Evolutionary conservation across 352 stramenopile genomes (phyloP).

Genomic region (Elongisporangium prolatum): DNA sequence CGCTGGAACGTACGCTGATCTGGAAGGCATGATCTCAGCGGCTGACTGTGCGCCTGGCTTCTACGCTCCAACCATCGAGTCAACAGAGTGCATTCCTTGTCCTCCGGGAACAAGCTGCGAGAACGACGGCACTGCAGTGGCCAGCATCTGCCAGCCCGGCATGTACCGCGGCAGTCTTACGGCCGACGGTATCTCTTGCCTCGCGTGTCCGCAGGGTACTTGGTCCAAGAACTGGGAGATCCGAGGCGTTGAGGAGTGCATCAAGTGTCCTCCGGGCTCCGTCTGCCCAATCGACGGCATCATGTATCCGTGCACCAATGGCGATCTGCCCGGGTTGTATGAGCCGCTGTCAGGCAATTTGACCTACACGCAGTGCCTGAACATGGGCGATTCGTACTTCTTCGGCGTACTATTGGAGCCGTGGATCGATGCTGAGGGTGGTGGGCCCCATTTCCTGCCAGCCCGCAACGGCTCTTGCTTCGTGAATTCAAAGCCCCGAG

Average conservation of each 20-base stretch:
- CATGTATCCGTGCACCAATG: conserved; percentile 88
- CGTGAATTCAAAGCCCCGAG: conserved; percentile 85
- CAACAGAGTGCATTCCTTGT: conserved; percentile 88
- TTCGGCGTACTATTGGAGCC: conserved; percentile 93
- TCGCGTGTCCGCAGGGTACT: conserved; percentile 90
- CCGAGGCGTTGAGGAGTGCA: conserved; percentile 91
- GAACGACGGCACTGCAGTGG: conserved; percentile 83
- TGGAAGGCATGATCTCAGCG: conserved; percentile 89
- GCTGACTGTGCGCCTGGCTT: conserved; percentile 93
- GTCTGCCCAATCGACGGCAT: conserved; percentile 95
- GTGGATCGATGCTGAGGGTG: conserved; percentile 92
- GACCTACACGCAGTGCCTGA: conserved; percentile 87
- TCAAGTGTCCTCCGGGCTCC: conserved; percentile 86
- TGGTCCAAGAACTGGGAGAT: conserved; percentile 99
- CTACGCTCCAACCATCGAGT: conserved; percentile 96
- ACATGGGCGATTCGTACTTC: conserved; percentile 82
- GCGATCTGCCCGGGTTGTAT: conserved; percentile 93
- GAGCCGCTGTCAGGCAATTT: conserved; percentile 78
- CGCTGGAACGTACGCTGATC: conserved; percentile 87
- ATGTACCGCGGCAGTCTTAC: conserved; percentile 88
- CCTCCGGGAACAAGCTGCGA: conserved; percentile 91
- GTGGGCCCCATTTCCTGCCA: conserved; percentile 88
- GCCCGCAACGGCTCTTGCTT: conserved; percentile 89
- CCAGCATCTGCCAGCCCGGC: conserved; percentile 90
- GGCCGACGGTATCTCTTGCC: conserved; percentile 88